Evolutionary conservation across 176 grass and related monocot genomes (phyloP).

Genomic region (Lolium perenne): DNA sequence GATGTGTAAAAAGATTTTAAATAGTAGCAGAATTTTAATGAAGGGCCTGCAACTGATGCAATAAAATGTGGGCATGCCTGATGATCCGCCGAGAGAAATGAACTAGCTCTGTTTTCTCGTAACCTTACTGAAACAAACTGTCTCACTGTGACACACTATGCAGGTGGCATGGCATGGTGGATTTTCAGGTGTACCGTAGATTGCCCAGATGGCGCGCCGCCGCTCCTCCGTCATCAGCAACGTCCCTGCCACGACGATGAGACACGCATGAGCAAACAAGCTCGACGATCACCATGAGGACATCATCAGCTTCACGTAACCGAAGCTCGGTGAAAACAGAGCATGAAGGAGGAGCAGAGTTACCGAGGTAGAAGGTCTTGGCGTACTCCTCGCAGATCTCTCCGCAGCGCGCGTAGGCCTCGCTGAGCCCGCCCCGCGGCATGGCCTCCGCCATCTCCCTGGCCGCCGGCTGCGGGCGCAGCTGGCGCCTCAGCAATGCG

Average conservation of each 20-base stretch:
- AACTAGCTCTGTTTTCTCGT: background rate
- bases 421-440: slow-evolving; percentile 63
- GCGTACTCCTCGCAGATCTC: slow-evolving; percentile 92
- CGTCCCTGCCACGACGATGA: slow-evolving; percentile 63
- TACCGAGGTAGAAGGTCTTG: slow-evolving; percentile 97
- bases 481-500: slow-evolving; percentile 65
- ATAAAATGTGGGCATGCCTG: background rate
- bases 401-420: slow-evolving; percentile 77
- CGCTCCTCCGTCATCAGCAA: slow-evolving; percentile 94
- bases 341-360: background rate
- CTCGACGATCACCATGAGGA: background rate
- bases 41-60: background rate
- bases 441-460: slow-evolving; percentile 17
- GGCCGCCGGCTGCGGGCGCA: background rate
- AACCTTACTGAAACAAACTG: background rate
- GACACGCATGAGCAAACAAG: no score
- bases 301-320: background rate
- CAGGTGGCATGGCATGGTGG: background rate
- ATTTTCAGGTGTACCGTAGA: slow-evolving; percentile 63
- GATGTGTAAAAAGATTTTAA: no score
- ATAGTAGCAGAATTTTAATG: no score
- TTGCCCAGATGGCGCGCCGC: slow-evolving; percentile 94
- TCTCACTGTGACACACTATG: background rate
- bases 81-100: background rate
- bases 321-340: background rate